Evolutionary conservation across 176 grass and related monocot species (phyloP).

Genomic region (Coix lacrymajobi): DNA sequence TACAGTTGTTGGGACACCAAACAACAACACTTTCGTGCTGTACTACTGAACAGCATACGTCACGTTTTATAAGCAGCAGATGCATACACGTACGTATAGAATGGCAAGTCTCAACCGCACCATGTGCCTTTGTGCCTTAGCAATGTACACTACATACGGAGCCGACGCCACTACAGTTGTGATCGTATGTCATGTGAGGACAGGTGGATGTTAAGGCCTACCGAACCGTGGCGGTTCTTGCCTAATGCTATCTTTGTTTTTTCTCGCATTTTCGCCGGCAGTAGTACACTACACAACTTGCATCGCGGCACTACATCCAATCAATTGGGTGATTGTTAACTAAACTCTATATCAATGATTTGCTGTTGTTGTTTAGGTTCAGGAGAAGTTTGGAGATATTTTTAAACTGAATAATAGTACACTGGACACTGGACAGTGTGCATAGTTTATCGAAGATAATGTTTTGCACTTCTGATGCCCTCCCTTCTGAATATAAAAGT

Average conservation of each 20-base stretch:
- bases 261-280: background rate
- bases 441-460: background rate
- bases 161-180: background rate
- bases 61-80: background rate
- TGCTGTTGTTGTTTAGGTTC: background rate
- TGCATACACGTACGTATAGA: background rate
- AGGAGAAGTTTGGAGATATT: background rate
- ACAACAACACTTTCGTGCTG: background rate
- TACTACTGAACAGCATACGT: background rate
- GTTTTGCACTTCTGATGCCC: background rate
- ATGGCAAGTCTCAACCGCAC: constrained; percentile 26
- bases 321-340: background rate
- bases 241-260: constrained; percentile 1
- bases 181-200: background rate
- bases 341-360: background rate
- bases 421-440: background rate
- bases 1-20: background rate
- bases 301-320: background rate
- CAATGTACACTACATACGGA: background rate
- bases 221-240: constrained; percentile 19
- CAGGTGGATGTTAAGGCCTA: constrained; percentile 17
- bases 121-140: background rate
- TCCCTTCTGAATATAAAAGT: background rate
- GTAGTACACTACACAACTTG: background rate
- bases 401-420: background rate